Conservation (phyloP, 2,329 filamentous ascomycete genomes). For the Alternaria sp. region DNA sequence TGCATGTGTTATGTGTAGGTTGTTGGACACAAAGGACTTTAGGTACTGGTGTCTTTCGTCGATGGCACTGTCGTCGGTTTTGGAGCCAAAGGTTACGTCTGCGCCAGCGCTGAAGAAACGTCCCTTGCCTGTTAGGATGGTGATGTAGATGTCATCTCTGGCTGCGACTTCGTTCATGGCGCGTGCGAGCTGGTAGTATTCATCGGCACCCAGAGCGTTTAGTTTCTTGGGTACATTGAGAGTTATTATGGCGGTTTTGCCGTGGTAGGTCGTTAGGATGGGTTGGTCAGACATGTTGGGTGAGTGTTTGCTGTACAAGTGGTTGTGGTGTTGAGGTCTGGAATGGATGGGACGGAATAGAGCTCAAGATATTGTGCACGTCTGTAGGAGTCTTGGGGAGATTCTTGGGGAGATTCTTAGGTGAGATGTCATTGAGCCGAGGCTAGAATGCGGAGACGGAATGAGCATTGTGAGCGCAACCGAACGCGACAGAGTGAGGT, state of each 20-base stretch:
- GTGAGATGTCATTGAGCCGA: constrained; percentile 23
- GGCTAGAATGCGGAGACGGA: constrained; percentile 31
- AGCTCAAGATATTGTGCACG: constrained; percentile 19
- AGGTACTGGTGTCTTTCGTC: constrained; percentile 67
- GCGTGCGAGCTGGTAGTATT: constrained; percentile 80
- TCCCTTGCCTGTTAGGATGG: constrained; percentile 82
- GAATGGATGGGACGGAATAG: not conserved
- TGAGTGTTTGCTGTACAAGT: not conserved
- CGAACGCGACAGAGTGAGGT: not conserved
- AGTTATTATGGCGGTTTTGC: constrained; percentile 81
- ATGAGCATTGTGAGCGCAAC: not conserved
- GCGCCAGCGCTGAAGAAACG: constrained; percentile 90
- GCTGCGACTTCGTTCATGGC: constrained; percentile 79
- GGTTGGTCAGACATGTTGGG: constrained; percentile 52
- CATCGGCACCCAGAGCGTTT: constrained; percentile 75
- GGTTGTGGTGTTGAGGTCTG: not conserved
- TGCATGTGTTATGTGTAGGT: constrained; percentile 86
- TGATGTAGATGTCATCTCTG: constrained; percentile 83
- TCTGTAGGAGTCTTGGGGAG: constrained; percentile 7
- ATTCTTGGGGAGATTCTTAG: constrained; percentile 2
- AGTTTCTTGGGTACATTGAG: constrained; percentile 87
- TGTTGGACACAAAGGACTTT: constrained; percentile 78
- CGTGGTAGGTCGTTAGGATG: constrained; percentile 69
- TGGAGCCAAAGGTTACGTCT: constrained; percentile 70
- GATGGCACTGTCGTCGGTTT: constrained; percentile 44